Base-by-base conservation (phyloP, 2,329 filamentous ascomycete species). In the Penicillium sp. region DNA sequence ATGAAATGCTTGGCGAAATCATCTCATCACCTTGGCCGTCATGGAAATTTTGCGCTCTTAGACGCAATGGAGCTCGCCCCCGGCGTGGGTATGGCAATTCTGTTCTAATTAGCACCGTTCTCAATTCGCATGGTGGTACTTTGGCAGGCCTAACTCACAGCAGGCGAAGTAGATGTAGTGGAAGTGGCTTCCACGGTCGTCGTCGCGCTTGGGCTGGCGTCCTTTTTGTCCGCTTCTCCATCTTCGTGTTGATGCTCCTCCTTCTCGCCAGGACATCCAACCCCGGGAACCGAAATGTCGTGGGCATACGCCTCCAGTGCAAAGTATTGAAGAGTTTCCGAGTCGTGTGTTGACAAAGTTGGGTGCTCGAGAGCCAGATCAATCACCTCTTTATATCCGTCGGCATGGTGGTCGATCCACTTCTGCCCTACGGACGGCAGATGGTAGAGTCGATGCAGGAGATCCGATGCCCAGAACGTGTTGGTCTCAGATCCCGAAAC, bases 371-470 rank as follows among this genome's bases (percentile, higher is more conserved):
- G 64, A 0, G 82, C 80, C 25, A 82, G 70, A 9, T 73, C 72
- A 1, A 84, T 43, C 2, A 77, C 76, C 2, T 75, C 77, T 3
- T 71, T 66, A 61, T 85, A 84, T 42, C 73, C 73, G 43, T 82
- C 80, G 5, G 80, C 74, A 56, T 76, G 85, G 67, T 87, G 83
- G 46, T 81, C 80, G 34, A 86, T 76, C 38, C 74, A 64, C 5
- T 68, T 74, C 61, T 85, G 81, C 44, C 79, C 79, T 54, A 87
- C 74, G 27, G 69, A 68, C 4, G 81, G 77, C 7, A 85, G 69
- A 65, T 87, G 84, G 53, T 81, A 78, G 4, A 86, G 67, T 25
- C 84, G 80, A 66, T 87, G 84, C 44, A 87, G 67, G 26, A 87
- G 73, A 53, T 87, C 84, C 1, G 77, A 76, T 0, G 80, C 83